These are phyloP conservation scores for Coriaria nepalensis DNA, from an alignment of 306 rosid genomes.

Conservation along the genomic window DNA sequence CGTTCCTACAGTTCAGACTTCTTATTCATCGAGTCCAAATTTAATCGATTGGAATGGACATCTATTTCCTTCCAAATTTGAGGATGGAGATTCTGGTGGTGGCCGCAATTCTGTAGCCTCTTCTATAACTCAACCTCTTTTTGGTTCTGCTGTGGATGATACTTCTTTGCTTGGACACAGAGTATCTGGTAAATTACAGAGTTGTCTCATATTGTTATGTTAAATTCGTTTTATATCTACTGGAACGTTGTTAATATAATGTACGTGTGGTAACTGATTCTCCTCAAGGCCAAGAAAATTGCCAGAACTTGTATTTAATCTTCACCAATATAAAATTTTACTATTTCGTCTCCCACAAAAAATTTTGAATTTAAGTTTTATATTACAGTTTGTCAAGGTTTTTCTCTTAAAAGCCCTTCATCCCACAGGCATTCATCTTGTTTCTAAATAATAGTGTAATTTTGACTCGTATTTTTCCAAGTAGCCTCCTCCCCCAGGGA, in stretches of 20 bases:
- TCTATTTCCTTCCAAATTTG: slow-evolving; percentile 19
- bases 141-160: slow-evolving; percentile 19
- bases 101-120: slow-evolving; percentile 20
- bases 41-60: slow-evolving; percentile 25
- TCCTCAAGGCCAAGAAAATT: too few relatives aligned
- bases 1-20: slow-evolving; percentile 27
- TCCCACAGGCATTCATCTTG: too few relatives aligned
- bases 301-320: too few relatives aligned
- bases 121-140: slow-evolving; percentile 18
- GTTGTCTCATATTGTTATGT: slow-evolving; percentile 3
- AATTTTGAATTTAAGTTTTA: too few relatives aligned
- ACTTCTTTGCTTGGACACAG: slow-evolving; percentile 22
- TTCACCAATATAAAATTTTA: too few relatives aligned
- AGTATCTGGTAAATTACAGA: slow-evolving; percentile 25
- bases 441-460: too few relatives aligned
- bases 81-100: slow-evolving; percentile 30
- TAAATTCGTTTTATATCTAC: slow-evolving; percentile 2
- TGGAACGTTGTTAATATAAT: neutral
- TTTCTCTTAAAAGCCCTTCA: too few relatives aligned
- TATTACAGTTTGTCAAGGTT: too few relatives aligned
- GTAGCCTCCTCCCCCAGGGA: too few relatives aligned
- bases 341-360: too few relatives aligned
- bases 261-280: too few relatives aligned
- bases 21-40: slow-evolving; percentile 24
- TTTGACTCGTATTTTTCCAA: too few relatives aligned